Base-by-base conservation (phyloP, 2,329 filamentous ascomycete species). In the Emericellopsis cladophorae region DNA sequence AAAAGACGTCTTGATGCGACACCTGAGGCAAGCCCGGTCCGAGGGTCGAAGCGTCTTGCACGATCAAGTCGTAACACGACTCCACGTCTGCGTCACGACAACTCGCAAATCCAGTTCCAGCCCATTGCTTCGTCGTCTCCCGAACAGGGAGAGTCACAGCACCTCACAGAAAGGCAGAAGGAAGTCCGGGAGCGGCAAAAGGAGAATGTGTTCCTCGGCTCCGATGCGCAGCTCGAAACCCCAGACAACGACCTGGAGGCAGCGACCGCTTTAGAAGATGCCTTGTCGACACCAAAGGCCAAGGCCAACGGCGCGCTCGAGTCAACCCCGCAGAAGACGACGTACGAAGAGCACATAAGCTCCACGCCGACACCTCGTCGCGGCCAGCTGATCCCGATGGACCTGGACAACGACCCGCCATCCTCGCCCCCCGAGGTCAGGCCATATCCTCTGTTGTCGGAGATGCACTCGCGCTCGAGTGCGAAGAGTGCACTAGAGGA, bases 51-150 rank as follows among this genome's bases (percentile, higher is more conserved):
- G 18, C 39, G 35, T 7, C 10, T 32, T 7, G 35, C 39, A 26
- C 23, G 35, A 18, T 34, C 34, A 58, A 57, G 39, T 48, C 16
- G 50, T 21, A 53, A 46, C 4, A 53, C 44, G 21, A 74, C 70
- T 37, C 66, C 71, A 15, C 74, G 73, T 44, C 65, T 80, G 23
- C 76, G 83, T 29, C 87, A 94, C 49, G 76, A 94, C 46, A 74
- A 93, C 57, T 93, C 86, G 1, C 87, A 93, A 52, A 72, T 93
- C 22, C 72, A 84, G 35, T 92, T 92, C 51, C 76, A 81, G 3
- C 64, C 76, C 0, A 81, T 90, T 37, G 71, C 74, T 24, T 76
- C 78, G 11, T 76, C 79, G 0, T 57, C 70, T 4, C 61, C 68
- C 5, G 58, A 21, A 24, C n/a, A 62, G 12, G 53, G 70, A 3